These are phyloP conservation scores for Colletotrichum echinochloae DNA, from an alignment of 2,329 filamentous ascomycete genomes.

Conservation along the genomic window DNA sequence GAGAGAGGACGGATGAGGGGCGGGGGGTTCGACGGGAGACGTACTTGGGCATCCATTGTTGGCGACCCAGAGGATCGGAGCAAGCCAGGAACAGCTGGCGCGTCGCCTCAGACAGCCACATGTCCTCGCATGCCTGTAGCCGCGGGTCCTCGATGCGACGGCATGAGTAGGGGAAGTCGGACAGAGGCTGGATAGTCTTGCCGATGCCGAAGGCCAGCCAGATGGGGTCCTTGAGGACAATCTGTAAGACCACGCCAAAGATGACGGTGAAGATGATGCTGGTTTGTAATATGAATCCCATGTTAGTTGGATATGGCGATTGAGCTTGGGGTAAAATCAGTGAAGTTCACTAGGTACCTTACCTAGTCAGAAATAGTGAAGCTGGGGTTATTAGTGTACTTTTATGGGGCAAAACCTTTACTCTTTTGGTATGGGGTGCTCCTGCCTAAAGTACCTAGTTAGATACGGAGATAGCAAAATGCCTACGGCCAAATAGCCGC, in stretches of 20 bases:
- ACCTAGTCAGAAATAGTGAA: too few relatives aligned
- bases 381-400: too few relatives aligned
- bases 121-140: constrained; percentile 49
- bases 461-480: too few relatives aligned
- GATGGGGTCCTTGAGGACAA: constrained; percentile 42
- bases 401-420: too few relatives aligned
- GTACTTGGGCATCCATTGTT: constrained; percentile 47
- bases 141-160: constrained; percentile 45
- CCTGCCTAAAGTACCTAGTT: too few relatives aligned
- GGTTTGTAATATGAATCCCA: constrained; percentile 29
- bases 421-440: too few relatives aligned
- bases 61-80: constrained; percentile 42
- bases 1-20: not conserved
- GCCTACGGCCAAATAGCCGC: too few relatives aligned
- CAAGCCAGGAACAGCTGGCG: constrained; percentile 49
- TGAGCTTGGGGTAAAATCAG: not conserved
- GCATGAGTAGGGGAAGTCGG: constrained; percentile 48
- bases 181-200: constrained; percentile 44
- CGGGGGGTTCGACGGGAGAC: not conserved
- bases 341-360: not conserved
- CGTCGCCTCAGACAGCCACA: constrained; percentile 49
- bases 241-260: constrained; percentile 41
- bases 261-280: constrained; percentile 38
- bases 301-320: not conserved
- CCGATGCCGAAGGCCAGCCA: constrained; percentile 44